These are phyloP conservation scores for Syzygium oleosum DNA, from an alignment of 345 rosid genomes.

Conservation along the genomic window DNA sequence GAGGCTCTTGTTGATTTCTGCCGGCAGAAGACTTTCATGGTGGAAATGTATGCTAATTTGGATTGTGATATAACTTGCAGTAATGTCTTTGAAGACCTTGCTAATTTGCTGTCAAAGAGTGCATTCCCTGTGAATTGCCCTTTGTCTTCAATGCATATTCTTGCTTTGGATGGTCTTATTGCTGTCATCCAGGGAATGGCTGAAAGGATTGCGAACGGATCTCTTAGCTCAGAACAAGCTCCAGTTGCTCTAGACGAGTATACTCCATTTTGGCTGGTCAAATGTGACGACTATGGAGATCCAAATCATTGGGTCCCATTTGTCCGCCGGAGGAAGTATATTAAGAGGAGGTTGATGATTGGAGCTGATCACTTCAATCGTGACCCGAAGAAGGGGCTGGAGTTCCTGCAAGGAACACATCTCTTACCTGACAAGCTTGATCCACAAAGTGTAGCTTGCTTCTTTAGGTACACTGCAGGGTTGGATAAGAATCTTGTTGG, in stretches of 20 bases:
- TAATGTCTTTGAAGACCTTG: conserved; percentile 95
- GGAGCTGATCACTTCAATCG: conserved; percentile 99
- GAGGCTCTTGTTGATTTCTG: conserved; percentile 99
- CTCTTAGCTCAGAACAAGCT: conserved; percentile 49
- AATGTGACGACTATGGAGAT: conserved; percentile 76
- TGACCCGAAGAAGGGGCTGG: conserved; percentile 97
- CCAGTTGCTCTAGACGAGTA: conserved; percentile 82
- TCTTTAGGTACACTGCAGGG: conserved; percentile 95
- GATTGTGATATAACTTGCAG: conserved; percentile 99
- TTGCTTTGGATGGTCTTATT: conserved; percentile 91
- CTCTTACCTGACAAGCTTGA: conserved; percentile 97
- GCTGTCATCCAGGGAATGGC: conserved; percentile 99
- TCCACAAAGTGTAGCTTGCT: conserved; percentile 99
- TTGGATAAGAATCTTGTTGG: conserved; percentile 98
- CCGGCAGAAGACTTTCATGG: conserved; percentile 97
- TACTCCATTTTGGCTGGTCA: conserved; percentile 97
- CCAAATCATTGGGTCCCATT: conserved; percentile 90
- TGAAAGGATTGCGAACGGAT: conserved; percentile 82
- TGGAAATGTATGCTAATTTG: conserved; percentile 97
- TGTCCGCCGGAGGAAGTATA: conserved; percentile 83
- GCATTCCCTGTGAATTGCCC: conserved; percentile 98
- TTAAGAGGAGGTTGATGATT: conserved; percentile 95
- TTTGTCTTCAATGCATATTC: conserved; percentile 93
- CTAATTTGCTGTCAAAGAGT: conserved; percentile 89
- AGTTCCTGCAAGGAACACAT: conserved; percentile 97